Base-by-base conservation (phyloP, 2,329 filamentous ascomycete genomes). In the Pseudocercospora musae region DNA sequence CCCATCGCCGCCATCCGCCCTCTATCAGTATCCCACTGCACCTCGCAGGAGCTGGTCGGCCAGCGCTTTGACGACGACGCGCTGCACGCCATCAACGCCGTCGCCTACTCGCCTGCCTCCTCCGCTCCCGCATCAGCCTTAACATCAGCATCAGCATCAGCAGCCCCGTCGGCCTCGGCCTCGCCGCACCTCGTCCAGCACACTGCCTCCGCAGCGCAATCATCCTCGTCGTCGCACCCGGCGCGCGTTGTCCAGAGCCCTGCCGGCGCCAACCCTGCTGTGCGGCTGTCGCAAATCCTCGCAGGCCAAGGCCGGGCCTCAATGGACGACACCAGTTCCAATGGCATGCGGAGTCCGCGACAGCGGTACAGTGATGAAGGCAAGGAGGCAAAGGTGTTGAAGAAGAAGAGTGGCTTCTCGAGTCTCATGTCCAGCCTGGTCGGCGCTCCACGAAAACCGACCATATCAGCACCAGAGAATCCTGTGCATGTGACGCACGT, bases 401-500 rank as follows among this genome's bases (percentile, higher is more conserved):
- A 91, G 72, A 96, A 96, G 80, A 96, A 96, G 81, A 90, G 90
- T 57, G 92, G 91, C 62, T 92, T 96, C 74, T 92, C 91, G 15
- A 91, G 88, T 69, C 92, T 96, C 72, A 88, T 96, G 81, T 94
- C 88, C 76, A 94, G 89, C 75, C 81, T 88, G 74, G 87, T 96
- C 62, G 90, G 91, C 68, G 94, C 92, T 37, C 92, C 91, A 58
- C 91, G 93, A 77, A 91, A 92, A 68, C 92, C 95, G 52, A 87
- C 94, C 77, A 99, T 99, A 72, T 98, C 95, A n/a, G 91, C 92
- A 40, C 95, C 95, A 59, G 93, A 96, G 78, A 98, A 99, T 72
- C 95, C 95, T 54, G 92, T 98, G 63, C 95, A 98, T 78, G 91
- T 99, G 71, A 98, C 94, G 61, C 95, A 99, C 78, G 95, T 99